Percentiles rank a stretch among this genome's conserved stretches.
Conservation (phyloP, 495 filamentous ascomycete species). For the Cairneyella variabilis region DNA sequence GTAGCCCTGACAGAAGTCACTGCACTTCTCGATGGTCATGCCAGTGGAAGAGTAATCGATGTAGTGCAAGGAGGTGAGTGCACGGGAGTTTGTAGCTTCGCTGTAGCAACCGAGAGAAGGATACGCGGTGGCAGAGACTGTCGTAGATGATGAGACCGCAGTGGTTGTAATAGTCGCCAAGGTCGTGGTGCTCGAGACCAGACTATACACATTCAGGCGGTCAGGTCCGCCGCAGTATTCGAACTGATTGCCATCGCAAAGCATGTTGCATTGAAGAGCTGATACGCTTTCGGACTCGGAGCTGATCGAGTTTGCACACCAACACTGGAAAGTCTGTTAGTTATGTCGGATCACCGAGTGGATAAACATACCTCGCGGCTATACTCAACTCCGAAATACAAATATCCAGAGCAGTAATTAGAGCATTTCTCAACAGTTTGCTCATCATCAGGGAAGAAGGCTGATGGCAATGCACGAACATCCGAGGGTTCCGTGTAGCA, state of each 20-base stretch:
- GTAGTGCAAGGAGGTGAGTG: too few species aligned
- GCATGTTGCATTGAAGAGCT: not conserved
- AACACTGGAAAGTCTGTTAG: slow-evolving; percentile 2
- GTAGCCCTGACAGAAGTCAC: too few species aligned
- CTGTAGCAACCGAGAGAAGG: not conserved
- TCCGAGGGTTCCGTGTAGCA: slow-evolving; percentile 4
- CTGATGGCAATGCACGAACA: not conserved
- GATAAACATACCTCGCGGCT: not conserved
- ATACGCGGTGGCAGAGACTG: not conserved
- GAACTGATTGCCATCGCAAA: not conserved
- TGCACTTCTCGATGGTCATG: too few species aligned
- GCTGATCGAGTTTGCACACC: not conserved
- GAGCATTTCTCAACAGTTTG: slow-evolving; percentile 34
- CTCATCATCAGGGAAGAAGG: slow-evolving; percentile 9
- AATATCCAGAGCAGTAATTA: slow-evolving; percentile 24
- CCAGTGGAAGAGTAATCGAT: too few species aligned
- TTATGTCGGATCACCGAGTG: not conserved
- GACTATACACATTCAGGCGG: too few species aligned
- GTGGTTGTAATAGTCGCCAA: not conserved
- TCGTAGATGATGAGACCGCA: too few species aligned
- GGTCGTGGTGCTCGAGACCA: too few species aligned
- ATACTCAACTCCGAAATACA: slow-evolving; percentile 36
- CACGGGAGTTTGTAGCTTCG: not conserved
- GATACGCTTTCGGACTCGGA: not conserved
- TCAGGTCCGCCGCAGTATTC: too few species aligned